phyloP scores from a whole-genome alignment of 495 filamentous ascomycete genomes.

The Aspergillus campestris region DNA sequence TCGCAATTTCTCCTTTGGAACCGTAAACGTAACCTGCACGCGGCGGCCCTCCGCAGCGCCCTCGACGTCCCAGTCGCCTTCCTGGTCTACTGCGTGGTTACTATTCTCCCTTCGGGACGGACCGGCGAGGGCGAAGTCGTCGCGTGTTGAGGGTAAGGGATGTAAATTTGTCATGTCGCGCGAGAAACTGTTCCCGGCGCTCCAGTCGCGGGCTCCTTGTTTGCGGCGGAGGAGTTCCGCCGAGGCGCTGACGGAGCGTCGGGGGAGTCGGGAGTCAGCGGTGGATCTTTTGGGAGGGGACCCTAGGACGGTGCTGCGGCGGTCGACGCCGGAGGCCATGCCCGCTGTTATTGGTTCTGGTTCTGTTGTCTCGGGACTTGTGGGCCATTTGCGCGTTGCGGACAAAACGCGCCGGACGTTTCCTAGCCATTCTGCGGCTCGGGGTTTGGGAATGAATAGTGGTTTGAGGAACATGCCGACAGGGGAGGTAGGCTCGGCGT shows the following conservation, averaged over 20 bases:
- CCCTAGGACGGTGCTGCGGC: conserved; percentile 23
- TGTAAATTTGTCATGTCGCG: conserved; percentile 7
- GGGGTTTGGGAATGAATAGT: conserved; percentile 24
- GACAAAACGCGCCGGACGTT: conserved; percentile 47
- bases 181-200: conserved; percentile 28
- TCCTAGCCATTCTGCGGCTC: conserved; percentile 44
- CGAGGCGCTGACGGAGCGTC: conserved; percentile 50
- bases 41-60: conserved; percentile 66
- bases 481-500: conserved; percentile 4
- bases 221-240: conserved; percentile 51
- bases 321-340: conserved; percentile 28
- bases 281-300: neutral
- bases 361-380: conserved; percentile 4
- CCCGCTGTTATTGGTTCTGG: conserved; percentile 9
- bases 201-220: conserved; percentile 51
- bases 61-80: conserved; percentile 88
- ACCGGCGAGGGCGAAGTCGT: conserved; percentile 26
- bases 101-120: no score
- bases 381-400: conserved; percentile 26
- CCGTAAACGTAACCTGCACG: conserved; percentile 92
- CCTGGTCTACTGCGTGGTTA: conserved; percentile 25
- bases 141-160: conserved; percentile 14
- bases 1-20: conserved; percentile 72
- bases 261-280: conserved; percentile 22
- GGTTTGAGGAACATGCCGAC: conserved; percentile 22